Base-by-base conservation (phyloP, 805 yeast genomes). In the Sugiyamaella chiloensis region DNA sequence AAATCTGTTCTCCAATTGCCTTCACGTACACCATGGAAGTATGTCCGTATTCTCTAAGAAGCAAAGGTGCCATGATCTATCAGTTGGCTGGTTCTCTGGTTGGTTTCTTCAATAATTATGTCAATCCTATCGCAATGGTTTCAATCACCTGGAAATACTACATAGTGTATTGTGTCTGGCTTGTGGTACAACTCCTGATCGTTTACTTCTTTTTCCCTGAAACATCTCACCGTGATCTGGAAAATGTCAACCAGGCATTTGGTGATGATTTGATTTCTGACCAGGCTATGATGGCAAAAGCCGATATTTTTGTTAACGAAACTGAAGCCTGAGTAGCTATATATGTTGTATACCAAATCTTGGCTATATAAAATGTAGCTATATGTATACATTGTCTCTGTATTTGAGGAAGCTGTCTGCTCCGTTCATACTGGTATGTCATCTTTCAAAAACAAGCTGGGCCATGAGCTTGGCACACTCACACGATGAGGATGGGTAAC, bases 401-500 rank as follows among this genome's bases (percentile, higher is more conserved):
- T n/a, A n/a, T n/a, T n/a, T n/a, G n/a, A n/a, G n/a, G n/a, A n/a
- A n/a, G n/a, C n/a, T n/a, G n/a, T n/a, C n/a, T n/a, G n/a, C n/a
- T n/a, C n/a, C n/a, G n/a, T n/a, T n/a, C n/a, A n/a, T n/a, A n/a
- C n/a, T n/a, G 29, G 29, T 20, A 37, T 27, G 24, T 34, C 35
- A 45, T 40, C 36, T 14, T 46, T 34, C 20, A 32, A 4, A 17
- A 40, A 40, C 41, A 32, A n/a, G 69, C 55, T 67, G 83, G 71
- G 70, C 85, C 85, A 54, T 72, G 74, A 44, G 69, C 20, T 5
- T 5, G 16, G 37, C 12, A 34, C 37, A 16, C 5, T 50, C 55
- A 85, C 69, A 68, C 91, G 76, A 48, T 73, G 79, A 59, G 76
- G 74, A 60, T 80, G 75, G 4, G 37, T n/a, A 5, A 34, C 21